Base-by-base conservation (phyloP, 1,284 basidiomycete species). In the Ustilago xerochloae region DNA sequence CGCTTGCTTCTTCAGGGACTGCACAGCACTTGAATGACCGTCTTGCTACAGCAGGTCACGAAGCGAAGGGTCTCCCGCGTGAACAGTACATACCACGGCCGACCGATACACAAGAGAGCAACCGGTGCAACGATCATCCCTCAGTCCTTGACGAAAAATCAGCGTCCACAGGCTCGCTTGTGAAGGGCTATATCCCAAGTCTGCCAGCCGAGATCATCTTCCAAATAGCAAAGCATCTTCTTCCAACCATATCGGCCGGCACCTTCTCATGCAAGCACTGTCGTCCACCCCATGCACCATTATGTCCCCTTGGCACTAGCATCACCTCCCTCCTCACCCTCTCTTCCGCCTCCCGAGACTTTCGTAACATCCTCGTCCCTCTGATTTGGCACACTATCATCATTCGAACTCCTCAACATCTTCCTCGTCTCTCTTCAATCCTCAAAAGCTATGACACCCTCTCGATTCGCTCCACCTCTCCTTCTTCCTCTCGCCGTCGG, bases 181-280 rank as follows among this genome's bases (percentile, higher is more conserved):
- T n/a, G 12, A 16, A 35, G 30, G 2, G 4, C 28, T 4, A 24
- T n/a, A 54, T 62, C 7, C 59, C 54, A 9, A 55, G 16, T 5
- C 48, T 69, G 3, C 66, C 66, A 5, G 51, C 52, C 9, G 66
- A 69, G 26, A 56, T 69, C 35, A 41, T 69, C 56, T 56, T 60
- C 32, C 56, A 59, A 3, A 63, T 69, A 20, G 60, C 50, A 35
- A 45, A 47, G 6, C 55, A 63, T 12, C 54, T 63, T 6, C 15
- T 54, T 0, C 36, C 48, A 4, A 16, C 48, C 9, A 29, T 47
- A 6, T 22, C 33, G 6, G 32, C 64, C 0, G 8, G 30, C 6
- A 7, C 38, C 3, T 62, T 62, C 12, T 29, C 54, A 4, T 68
- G 65, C 33, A 10, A 28, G 2, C 59, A 68, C 28, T 13, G 50